These are phyloP conservation scores for Fusarium sp. DNA, from an alignment of 2,329 filamentous ascomycete species.

Conservation along the genomic window DNA sequence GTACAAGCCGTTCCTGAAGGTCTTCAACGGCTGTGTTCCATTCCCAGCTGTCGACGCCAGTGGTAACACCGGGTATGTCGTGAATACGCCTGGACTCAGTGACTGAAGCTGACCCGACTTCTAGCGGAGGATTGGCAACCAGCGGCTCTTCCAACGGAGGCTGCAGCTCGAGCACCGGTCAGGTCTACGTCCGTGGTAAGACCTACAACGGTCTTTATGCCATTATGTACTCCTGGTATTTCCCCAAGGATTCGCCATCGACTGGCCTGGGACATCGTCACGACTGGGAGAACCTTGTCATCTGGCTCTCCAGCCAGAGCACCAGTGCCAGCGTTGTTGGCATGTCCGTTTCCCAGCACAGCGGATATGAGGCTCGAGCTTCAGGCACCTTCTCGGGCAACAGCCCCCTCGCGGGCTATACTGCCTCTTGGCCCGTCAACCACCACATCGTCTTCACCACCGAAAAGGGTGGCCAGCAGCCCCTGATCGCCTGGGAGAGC, in stretches of 20 bases:
- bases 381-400: conserved; percentile 42
- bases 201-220: conserved; percentile 49
- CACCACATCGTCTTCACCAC: conserved; percentile 53
- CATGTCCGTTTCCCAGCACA: conserved; percentile 53
- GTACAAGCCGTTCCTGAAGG: conserved; percentile 53
- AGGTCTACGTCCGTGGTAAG: conserved; percentile 54
- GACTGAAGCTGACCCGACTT: background rate
- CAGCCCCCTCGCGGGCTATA: conserved; percentile 50
- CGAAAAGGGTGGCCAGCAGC: conserved; percentile 54
- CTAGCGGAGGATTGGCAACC: conserved; percentile 50
- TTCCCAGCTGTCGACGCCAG: conserved; percentile 70
- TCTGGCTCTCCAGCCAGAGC: conserved; percentile 44
- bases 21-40: conserved; percentile 71
- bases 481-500: conserved; percentile 59
- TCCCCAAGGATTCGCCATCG: conserved; percentile 57
- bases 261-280: conserved; percentile 46
- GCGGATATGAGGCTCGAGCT: conserved; percentile 47
- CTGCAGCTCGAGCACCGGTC: conserved; percentile 52
- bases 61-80: conserved; percentile 60
- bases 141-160: conserved; percentile 46
- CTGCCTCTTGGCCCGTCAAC: conserved; percentile 47
- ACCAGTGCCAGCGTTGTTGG: conserved; percentile 46
- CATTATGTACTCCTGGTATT: conserved; percentile 61
- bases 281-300: conserved; percentile 44
- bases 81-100: background rate